These are phyloP conservation scores for Zoysia pacifica DNA, from an alignment of 176 grass and related monocot genomes.

Conservation along the genomic window DNA sequence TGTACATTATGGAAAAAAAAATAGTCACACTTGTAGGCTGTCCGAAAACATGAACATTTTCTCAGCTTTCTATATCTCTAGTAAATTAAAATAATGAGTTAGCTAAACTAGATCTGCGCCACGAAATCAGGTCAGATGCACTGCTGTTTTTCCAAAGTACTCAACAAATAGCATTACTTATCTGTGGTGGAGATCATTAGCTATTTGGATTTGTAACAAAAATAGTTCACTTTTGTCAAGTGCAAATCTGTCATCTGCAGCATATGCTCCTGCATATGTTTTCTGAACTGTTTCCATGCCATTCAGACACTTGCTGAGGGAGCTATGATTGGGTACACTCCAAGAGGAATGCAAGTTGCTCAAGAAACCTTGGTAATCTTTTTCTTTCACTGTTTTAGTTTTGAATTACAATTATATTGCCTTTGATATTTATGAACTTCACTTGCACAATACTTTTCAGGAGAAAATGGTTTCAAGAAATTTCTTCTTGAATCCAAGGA, in stretches of 20 bases:
- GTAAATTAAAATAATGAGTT: conserved; percentile 3
- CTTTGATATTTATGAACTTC: conserved; percentile 30
- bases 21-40: conserved; percentile 9
- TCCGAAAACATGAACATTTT: neutral
- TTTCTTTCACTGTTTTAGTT: conserved; percentile 28
- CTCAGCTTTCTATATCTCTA: neutral
- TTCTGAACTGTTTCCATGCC: conserved; percentile 25
- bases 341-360: conserved; percentile 97
- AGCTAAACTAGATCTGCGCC: neutral
- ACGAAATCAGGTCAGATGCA: conserved; percentile 8
- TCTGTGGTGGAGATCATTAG: conserved; percentile 1
- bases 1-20: conserved; percentile 11
- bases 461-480: conserved; percentile 75
- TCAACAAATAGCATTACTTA: conserved; percentile 25
- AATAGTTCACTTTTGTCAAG: neutral
- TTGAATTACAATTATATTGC: conserved; percentile 14
- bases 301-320: conserved; percentile 80
- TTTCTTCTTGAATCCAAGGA: conserved; percentile 81
- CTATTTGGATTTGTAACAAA: neutral
- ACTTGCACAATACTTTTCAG: conserved; percentile 50
- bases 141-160: neutral
- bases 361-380: conserved; percentile 78
- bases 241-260: neutral
- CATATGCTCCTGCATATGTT: conserved; percentile 2
- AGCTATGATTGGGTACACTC: conserved; percentile 90